Percentiles rank a stretch among this genome's conserved stretches.
Evolutionary conservation across 306 rosid genomes (phyloP).

Genomic region (Vigna trinervia): DNA sequence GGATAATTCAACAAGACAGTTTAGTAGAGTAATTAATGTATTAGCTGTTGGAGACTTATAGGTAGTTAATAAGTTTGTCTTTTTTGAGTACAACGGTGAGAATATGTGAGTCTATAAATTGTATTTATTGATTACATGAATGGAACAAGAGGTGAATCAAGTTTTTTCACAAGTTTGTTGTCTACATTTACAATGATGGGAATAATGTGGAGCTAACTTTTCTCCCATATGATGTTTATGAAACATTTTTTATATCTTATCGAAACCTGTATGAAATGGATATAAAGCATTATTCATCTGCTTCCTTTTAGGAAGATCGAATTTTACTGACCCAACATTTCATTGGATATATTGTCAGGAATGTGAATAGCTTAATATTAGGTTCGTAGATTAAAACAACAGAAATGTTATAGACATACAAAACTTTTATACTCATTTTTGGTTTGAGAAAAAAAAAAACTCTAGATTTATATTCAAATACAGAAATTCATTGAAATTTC

Average conservation of each 20-base stretch:
- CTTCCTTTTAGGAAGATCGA: slow-evolving; percentile 14
- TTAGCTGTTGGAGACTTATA: too few relatives aligned
- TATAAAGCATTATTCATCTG: slow-evolving; percentile 16
- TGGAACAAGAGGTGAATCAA: too few relatives aligned
- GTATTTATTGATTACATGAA: too few relatives aligned
- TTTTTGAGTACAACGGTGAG: too few relatives aligned
- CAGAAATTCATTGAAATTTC: not conserved
- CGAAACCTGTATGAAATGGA: slow-evolving; percentile 8
- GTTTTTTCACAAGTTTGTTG: too few relatives aligned
- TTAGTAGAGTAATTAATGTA: too few relatives aligned
- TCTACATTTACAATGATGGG: not conserved
- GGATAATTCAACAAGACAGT: too few relatives aligned
- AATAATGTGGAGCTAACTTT: slow-evolving; percentile 5
- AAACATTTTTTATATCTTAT: slow-evolving; percentile 3
- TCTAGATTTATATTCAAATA: not conserved
- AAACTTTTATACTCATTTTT: not conserved
- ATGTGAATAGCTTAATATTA: not conserved
- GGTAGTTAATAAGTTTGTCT: too few relatives aligned
- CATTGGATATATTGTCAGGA: slow-evolving; percentile 15
- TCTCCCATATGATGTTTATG: not conserved
- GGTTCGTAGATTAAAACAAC: slow-evolving; percentile 1
- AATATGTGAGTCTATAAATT: too few relatives aligned
- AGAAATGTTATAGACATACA: not conserved
- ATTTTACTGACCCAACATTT: not conserved
- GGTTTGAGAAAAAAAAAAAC: not conserved